Percentiles rank a stretch among this genome's conserved stretches.
These are phyloP conservation scores for Cardamine resedifolia DNA, from an alignment of 345 rosid species.

Conservation along the genomic window DNA sequence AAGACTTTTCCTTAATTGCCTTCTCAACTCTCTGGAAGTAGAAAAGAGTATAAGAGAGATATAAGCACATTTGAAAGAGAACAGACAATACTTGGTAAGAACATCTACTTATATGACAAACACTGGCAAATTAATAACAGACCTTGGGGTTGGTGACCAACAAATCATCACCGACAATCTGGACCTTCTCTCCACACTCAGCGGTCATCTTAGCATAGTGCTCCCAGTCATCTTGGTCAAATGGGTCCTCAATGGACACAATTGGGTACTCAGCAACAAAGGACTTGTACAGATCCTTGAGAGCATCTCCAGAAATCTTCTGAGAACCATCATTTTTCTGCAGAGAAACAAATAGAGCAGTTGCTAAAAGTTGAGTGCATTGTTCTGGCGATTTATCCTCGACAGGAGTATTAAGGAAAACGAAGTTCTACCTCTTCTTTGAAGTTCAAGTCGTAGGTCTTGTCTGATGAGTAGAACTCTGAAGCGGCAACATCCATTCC, in stretches of 20 bases:
- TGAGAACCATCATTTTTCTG: slow-evolving; percentile 85
- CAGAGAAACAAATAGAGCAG: slow-evolving; percentile 10
- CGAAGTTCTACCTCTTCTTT: slow-evolving; percentile 60
- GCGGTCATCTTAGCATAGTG: slow-evolving; percentile 73
- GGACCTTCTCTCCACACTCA: slow-evolving; percentile 76
- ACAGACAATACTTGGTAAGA: neutral
- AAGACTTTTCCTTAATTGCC: slow-evolving; percentile 77
- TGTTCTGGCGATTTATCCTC: neutral
- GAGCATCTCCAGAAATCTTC: slow-evolving; percentile 84
- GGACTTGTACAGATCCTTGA: slow-evolving; percentile 88
- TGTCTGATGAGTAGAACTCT: slow-evolving; percentile 78
- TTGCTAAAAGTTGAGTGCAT: neutral
- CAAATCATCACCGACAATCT: slow-evolving; percentile 97
- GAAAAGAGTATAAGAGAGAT: slow-evolving; percentile 4
- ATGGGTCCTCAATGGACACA: slow-evolving; percentile 95
- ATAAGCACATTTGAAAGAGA: slow-evolving; percentile 2
- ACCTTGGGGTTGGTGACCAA: slow-evolving; percentile 97
- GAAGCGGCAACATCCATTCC: slow-evolving; percentile 99
- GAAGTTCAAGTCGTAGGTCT: slow-evolving; percentile 83
- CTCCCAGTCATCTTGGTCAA: slow-evolving; percentile 98
- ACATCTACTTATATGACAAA: neutral
- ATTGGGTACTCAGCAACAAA: slow-evolving; percentile 86
- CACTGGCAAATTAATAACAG: slow-evolving; percentile 1
- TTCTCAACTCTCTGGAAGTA: slow-evolving; percentile 77
- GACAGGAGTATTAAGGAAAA: neutral